Evolutionary conservation across 2,329 filamentous ascomycete genomes (phyloP).

Genomic region (Neurospora sp.): DNA sequence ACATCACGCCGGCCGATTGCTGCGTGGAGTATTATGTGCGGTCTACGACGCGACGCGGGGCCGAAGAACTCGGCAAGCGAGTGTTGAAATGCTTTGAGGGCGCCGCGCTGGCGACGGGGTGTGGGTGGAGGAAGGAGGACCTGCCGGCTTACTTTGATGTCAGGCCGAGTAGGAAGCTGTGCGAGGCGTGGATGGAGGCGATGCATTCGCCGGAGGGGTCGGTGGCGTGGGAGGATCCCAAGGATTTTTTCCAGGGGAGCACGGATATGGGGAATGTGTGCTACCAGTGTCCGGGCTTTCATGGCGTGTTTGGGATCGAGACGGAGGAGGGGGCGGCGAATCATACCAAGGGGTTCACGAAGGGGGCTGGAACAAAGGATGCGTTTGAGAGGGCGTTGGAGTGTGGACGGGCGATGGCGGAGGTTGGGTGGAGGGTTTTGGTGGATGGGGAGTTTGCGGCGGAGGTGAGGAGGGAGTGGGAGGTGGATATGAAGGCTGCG

Average conservation of each 20-base stretch:
- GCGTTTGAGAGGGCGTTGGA: constrained; percentile 24
- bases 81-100: constrained; percentile 26
- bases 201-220: constrained; percentile 11
- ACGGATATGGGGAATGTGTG: constrained; percentile 34
- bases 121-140: constrained; percentile 19
- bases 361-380: constrained; percentile 27
- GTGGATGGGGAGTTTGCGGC: constrained; percentile 16
- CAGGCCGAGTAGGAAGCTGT: constrained; percentile 16
- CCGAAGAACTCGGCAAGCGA: constrained; percentile 22
- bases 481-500: constrained; percentile 25
- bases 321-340: constrained; percentile 27
- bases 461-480: constrained; percentile 17
- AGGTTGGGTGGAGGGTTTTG: constrained; percentile 22
- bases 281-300: constrained; percentile 33
- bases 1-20: constrained; percentile 29
- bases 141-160: constrained; percentile 25
- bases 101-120: constrained; percentile 27
- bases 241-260: constrained; percentile 23
- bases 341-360: constrained; percentile 32
- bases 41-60: constrained; percentile 27
- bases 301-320: constrained; percentile 31
- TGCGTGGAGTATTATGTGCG: constrained; percentile 35
- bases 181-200: constrained; percentile 20
- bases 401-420: constrained; percentile 25
- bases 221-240: constrained; percentile 20